phyloP scores from a whole-genome alignment of 2,329 filamentous ascomycete species.

The Penicillium concentricum region DNA sequence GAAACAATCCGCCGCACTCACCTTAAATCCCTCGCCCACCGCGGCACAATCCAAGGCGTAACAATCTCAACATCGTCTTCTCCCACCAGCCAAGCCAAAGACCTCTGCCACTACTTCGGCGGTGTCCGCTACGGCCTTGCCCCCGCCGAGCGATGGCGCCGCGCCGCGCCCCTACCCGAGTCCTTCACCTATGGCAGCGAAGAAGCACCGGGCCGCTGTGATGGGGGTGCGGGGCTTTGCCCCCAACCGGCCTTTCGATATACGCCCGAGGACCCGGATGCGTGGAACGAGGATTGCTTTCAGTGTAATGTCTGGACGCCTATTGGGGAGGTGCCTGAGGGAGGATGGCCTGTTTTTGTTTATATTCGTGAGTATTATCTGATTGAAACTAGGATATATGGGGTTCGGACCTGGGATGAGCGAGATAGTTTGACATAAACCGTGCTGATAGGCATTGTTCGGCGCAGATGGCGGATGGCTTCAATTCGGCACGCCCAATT shows the following conservation, averaged over 20 bases:
- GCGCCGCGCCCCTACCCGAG: constrained; percentile 48
- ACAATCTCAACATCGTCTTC: constrained; percentile 40
- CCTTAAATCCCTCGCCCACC: constrained; percentile 31
- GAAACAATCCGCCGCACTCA: constrained; percentile 25
- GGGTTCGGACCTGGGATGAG: neutral
- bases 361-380: constrained; percentile 50
- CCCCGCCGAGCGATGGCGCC: constrained; percentile 51
- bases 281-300: constrained; percentile 54
- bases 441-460: neutral
- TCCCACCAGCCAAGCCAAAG: constrained; percentile 22
- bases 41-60: constrained; percentile 52
- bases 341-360: constrained; percentile 58
- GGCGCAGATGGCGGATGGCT: constrained; percentile 56
- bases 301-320: constrained; percentile 59
- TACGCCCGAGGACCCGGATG: constrained; percentile 32
- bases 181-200: constrained; percentile 54
- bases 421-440: neutral
- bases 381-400: too few relatives aligned
- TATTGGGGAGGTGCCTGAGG: constrained; percentile 42
- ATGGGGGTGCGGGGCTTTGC: constrained; percentile 43
- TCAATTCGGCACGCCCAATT: constrained; percentile 55
- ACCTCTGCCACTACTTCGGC: constrained; percentile 54
- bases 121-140: constrained; percentile 57
- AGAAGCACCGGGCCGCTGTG: constrained; percentile 48
- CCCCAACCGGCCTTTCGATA: constrained; percentile 48